phyloP scores from a whole-genome alignment of 2,329 filamentous ascomycete species.

The Dendryphion nanum region DNA sequence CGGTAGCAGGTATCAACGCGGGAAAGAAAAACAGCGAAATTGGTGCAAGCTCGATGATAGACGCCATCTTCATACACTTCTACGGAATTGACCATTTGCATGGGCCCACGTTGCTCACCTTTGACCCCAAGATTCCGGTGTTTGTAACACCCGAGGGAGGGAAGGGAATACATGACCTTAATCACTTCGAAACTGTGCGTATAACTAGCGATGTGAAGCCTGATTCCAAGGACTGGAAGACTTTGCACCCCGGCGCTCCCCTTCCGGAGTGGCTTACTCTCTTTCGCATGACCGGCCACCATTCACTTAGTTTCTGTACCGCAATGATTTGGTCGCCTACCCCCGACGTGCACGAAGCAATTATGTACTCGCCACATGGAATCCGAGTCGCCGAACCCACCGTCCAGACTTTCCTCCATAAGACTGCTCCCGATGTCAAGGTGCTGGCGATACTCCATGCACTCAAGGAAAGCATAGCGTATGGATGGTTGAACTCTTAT shows the following conservation, averaged over 20 bases:
- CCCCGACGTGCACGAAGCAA: conserved; percentile 7
- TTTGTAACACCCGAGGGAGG: background rate
- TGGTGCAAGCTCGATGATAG: too few species aligned
- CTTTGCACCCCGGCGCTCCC: background rate
- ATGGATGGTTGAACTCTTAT: too few species aligned
- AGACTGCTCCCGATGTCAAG: background rate
- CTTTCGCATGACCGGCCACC: conserved; percentile 7
- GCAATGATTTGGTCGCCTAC: conserved; percentile 2
- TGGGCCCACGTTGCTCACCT: background rate
- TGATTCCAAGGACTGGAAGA: background rate
- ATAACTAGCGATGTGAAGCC: conserved; percentile 1
- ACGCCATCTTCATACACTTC: too few species aligned
- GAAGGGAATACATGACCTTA: background rate
- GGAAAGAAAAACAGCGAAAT: too few species aligned
- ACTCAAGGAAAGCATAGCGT: background rate
- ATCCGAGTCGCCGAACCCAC: conserved; percentile 4
- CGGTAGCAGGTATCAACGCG: too few species aligned
- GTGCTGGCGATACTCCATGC: background rate
- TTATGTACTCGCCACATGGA: conserved; percentile 9
- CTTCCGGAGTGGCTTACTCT: conserved; percentile 7
- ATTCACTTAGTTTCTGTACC: conserved; percentile 9
- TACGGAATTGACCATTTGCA: background rate
- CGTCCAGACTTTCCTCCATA: conserved; percentile 7
- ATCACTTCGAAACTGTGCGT: background rate
- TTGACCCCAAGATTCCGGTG: background rate